Evolutionary conservation across 805 yeast species (phyloP).

Genomic region (Yarrowia yakushimensis): DNA sequence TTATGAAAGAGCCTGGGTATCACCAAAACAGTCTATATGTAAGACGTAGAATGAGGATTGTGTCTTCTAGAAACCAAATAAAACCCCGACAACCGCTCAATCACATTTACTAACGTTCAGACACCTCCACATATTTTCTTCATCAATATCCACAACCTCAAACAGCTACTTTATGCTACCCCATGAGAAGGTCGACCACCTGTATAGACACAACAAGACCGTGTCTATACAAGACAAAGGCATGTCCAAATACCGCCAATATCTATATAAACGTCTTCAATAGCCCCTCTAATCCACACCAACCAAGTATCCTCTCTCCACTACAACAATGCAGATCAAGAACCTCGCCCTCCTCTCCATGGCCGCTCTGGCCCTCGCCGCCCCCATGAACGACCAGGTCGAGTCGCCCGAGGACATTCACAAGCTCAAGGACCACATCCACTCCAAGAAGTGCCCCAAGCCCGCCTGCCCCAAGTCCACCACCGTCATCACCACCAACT

Average conservation of each 20-base stretch:
- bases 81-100: too few relatives aligned
- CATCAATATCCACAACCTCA: not conserved
- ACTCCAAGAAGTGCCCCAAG: conserved; percentile 19
- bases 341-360: conserved; percentile 17
- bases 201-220: not conserved
- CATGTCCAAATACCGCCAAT: not conserved
- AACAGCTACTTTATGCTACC: not conserved
- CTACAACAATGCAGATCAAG: conserved; percentile 22
- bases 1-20: too few relatives aligned
- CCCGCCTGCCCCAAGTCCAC: conserved; percentile 17
- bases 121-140: too few relatives aligned
- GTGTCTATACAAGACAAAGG: not conserved
- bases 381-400: conserved; percentile 3
- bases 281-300: not conserved
- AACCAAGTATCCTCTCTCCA: not conserved
- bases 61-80: too few relatives aligned
- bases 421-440: conserved; percentile 15
- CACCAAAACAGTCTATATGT: too few relatives aligned
- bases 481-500: not conserved
- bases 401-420: conserved; percentile 17
- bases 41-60: too few relatives aligned
- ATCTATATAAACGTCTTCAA: not conserved
- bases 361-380: conserved; percentile 22
- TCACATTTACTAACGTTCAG: not conserved
- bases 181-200: not conserved